Conservation (phyloP, 2,329 filamentous ascomycete species). For the Aspergillus hortae region DNA sequence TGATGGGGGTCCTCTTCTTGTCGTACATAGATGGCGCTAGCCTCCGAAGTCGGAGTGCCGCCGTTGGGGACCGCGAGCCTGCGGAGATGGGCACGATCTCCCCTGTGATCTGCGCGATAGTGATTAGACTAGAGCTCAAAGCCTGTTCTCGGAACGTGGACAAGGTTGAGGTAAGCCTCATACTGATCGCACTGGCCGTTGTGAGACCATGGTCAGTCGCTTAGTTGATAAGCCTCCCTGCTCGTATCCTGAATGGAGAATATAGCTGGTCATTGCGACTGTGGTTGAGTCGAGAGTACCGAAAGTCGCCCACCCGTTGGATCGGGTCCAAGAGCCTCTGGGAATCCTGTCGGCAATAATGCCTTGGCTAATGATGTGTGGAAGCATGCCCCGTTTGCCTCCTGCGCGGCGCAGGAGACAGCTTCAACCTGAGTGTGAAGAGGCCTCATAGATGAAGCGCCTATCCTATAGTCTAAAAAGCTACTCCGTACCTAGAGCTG, state of each 20-base stretch:
- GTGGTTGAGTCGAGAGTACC: too few species aligned
- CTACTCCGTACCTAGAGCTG: too few species aligned
- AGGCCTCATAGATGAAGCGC: too few species aligned
- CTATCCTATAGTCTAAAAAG: too few species aligned
- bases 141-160: background rate
- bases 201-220: too few species aligned
- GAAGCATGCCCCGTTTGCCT: background rate
- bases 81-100: background rate
- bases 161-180: too few species aligned
- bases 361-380: background rate
- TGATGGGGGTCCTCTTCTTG: background rate
- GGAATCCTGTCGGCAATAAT: background rate
- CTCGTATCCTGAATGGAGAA: too few species aligned
- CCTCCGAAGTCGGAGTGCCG: conserved; percentile 13
- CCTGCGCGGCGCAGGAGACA: background rate
- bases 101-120: conserved; percentile 6
- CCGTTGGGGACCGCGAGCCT: background rate
- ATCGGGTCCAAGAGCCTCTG: background rate
- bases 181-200: too few species aligned
- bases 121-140: conserved; percentile 4
- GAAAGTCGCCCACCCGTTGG: background rate
- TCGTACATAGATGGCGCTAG: conserved; percentile 11
- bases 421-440: background rate
- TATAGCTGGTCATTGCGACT: too few species aligned
- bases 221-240: too few species aligned